phyloP scores from a whole-genome alignment of 352 stramenopile species.

The Globisporangium paddicum region DNA sequence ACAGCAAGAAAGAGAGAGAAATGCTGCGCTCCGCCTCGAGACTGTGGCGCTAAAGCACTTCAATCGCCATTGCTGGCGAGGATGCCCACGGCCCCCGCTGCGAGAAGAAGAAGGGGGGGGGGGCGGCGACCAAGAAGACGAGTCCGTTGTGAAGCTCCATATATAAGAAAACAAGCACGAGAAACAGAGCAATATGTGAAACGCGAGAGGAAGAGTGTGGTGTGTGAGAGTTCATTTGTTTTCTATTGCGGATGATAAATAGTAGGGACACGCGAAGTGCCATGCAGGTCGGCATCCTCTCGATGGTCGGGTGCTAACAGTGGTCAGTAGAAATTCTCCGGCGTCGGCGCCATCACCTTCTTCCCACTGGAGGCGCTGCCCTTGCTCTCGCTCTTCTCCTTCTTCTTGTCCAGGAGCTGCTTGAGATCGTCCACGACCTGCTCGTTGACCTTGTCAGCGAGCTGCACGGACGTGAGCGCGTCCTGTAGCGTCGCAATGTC shows the following conservation, averaged over 20 bases:
- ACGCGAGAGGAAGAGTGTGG: neutral
- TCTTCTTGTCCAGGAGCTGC: constrained; percentile 24
- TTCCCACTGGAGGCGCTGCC: neutral
- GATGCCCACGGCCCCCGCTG: no score
- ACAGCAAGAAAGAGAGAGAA: neutral
- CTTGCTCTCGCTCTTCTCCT: constrained; percentile 8
- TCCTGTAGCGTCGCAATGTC: constrained; percentile 65
- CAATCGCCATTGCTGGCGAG: no score
- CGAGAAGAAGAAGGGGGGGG: no score
- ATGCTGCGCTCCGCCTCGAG: neutral
- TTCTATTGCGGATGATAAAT: constrained; percentile 8
- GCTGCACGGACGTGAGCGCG: constrained; percentile 55
- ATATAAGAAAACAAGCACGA: neutral
- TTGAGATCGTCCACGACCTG: constrained; percentile 47
- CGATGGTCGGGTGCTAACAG: neutral
- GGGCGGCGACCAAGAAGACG: neutral
- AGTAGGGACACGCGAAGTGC: neutral
- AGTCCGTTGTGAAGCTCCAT: neutral
- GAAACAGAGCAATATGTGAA: neutral
- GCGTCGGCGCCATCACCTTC: constrained; percentile 3
- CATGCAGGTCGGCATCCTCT: neutral
- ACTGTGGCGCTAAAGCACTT: neutral
- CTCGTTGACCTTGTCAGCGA: constrained; percentile 59
- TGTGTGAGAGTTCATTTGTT: neutral
- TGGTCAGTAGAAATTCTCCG: constrained; percentile 16